Evolutionary conservation across 495 filamentous ascomycete genomes (phyloP), one percentile per base, ranked within the genome.

Genomic region (Pseudomonodictys pantanalensis): DNA sequence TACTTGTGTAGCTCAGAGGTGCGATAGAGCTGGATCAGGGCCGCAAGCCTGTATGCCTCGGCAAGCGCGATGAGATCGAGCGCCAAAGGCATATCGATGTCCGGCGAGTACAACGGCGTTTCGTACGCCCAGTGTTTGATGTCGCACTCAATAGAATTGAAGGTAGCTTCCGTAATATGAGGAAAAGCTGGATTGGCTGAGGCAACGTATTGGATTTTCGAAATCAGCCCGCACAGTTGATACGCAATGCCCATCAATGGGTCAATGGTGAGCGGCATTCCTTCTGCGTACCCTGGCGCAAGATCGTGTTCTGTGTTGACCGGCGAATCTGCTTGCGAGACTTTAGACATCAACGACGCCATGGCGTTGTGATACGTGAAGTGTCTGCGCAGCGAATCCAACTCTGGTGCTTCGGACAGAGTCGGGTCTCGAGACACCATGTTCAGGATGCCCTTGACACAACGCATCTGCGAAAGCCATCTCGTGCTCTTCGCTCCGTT

Each of bases 281-380:
- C 45, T 2, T 52, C 45, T 0, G 22, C 9, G 10, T 23, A 29
- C 1, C 50, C 8, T 5, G 18, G 30, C 15, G 43, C n/a, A 25
- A 49, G 11, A 22, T 62, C 44, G 9, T 4, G 10, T 5, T 55
- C 47, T 9, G 9, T 35, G 11, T 30, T 11, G 1, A 26, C 24
- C 12, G 23, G 38, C 18, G 33, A 4, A 10, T 41, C 18, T 23
- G 17, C 35, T 12, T 38, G 39, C 1, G 53, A 25, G 10, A 63
- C 60, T 25, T 47, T 28, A 15, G 32, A 32, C 62, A 65, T 65
- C 1, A 65, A 26, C 4, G 62, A 55, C 10, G 56, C 55, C 56
- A 59, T 59, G 15, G 33, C 56, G 45, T 65, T 42, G 50, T 65
- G 56, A 25, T 65, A 65, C 9, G 62, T 65, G 42, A 65, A 59